Base-by-base conservation (phyloP, 1,284 basidiomycete genomes). In the Mycena citricolor region DNA sequence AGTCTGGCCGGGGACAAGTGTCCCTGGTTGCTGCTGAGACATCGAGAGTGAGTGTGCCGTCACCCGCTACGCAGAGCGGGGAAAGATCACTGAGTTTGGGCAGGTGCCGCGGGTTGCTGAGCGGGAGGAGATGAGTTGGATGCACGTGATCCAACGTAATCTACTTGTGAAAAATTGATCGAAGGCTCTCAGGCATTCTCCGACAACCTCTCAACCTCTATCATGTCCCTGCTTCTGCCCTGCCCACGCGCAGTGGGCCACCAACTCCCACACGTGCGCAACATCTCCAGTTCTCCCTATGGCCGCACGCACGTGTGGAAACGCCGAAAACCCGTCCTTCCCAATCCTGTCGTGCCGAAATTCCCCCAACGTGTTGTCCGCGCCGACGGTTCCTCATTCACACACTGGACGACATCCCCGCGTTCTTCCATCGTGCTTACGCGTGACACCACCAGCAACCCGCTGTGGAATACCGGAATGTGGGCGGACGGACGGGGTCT, bases 391-490 rank as follows among this genome's bases (percentile, higher is more conserved):
- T 86, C 86, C 14, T 87, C 86, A 1, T 91, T 90, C 63, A 81
- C 79, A 2, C 86, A 92, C 55, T 87, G 83, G 75, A 89, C 86
- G 8, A 93, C 91, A 0, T 90, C 90, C 0, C 91, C 91, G 1
- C 80, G 82, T 4, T 84, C 86, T 3, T 64, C 78, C 32, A 74
- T 90, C 32, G 77, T 81, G 31, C 70, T 92, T 33, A 87, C 89
- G 17, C 81, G 90, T 31, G 91, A 94, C 59, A 83, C 86, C 39
- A 90, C 86, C 12, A 94, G 91, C 62, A 87, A 91, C 61, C 86
- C 85, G 8, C 64, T 90, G 19, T 94, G 82, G 88, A 84, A 85
- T 60, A 73, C 79, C 24, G 69, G 70, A 28, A 64, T 71, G 19
- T 80, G 79, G 61, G 78, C 77, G 31, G 77, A 76, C 42, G 83